A percentile compares a stretch with the other conserved stretches of the same genome.
Evolutionary conservation across 306 rosid genomes (phyloP).

Genomic region (Prunus padus): DNA sequence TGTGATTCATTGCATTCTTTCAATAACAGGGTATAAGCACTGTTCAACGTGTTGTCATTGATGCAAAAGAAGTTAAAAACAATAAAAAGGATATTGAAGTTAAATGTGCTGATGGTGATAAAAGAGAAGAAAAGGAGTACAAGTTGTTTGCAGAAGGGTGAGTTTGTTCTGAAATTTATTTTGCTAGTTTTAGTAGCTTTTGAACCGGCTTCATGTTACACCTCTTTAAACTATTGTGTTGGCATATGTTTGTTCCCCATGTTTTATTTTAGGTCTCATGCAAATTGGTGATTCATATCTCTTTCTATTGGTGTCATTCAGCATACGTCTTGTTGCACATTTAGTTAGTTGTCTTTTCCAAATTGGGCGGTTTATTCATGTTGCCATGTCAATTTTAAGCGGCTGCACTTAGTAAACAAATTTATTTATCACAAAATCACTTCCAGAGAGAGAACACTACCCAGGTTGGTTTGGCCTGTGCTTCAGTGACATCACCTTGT

Average conservation of each 20-base stretch:
- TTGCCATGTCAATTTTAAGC: not conserved
- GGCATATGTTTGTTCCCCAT: not conserved
- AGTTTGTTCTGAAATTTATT: slow-evolving; percentile 37
- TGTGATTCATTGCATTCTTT: slow-evolving; percentile 15
- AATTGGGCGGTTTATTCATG: not conserved
- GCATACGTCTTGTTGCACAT: not conserved
- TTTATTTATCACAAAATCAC: not conserved
- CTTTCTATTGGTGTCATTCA: not conserved
- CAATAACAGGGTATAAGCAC: slow-evolving; percentile 75
- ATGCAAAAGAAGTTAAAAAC: slow-evolving; percentile 45
- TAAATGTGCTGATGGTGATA: slow-evolving; percentile 14
- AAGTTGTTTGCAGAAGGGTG: slow-evolving; percentile 85
- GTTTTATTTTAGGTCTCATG: not conserved
- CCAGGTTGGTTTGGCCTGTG: not conserved
- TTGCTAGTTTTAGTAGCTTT: not conserved
- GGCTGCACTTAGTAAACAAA: not conserved
- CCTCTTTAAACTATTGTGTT: not conserved
- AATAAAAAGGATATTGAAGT: slow-evolving; percentile 30
- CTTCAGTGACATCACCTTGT: not conserved
- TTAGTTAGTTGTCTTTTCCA: not conserved
- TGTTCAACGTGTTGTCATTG: slow-evolving; percentile 70
- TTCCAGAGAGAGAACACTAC: not conserved
- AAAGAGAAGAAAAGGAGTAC: slow-evolving; percentile 39
- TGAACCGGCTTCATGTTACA: not conserved
- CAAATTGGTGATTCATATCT: slow-evolving; percentile 1